Conservation (phyloP, 2,329 filamentous ascomycete genomes). For the Teratosphaeria destructans region DNA sequence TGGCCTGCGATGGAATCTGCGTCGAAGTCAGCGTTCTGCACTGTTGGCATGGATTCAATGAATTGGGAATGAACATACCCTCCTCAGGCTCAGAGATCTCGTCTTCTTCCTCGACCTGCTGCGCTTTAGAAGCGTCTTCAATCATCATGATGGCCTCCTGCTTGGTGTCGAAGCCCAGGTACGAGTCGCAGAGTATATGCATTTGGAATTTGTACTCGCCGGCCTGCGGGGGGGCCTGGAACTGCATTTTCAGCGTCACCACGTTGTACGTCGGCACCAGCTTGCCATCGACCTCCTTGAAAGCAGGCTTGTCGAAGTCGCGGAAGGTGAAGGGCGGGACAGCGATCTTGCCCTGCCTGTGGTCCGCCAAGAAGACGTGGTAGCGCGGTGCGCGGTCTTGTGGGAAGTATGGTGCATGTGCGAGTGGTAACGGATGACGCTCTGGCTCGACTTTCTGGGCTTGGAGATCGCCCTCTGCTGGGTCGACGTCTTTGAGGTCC, state of each 20-base stretch:
- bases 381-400: slow-evolving; percentile 83
- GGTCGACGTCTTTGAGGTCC: slow-evolving; percentile 84
- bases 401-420: slow-evolving; percentile 80
- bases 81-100: slow-evolving; percentile 98
- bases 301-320: slow-evolving; percentile 80
- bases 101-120: slow-evolving; percentile 60
- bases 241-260: slow-evolving; percentile 94
- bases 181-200: slow-evolving; percentile 89
- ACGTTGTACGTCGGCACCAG: slow-evolving; percentile 79
- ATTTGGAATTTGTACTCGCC: slow-evolving; percentile 92
- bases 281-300: slow-evolving; percentile 43
- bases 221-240: slow-evolving; percentile 83
- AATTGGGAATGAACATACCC: slow-evolving; percentile 48
- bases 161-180: slow-evolving; percentile 87
- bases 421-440: slow-evolving; percentile 68
- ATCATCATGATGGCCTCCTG: slow-evolving; percentile 82
- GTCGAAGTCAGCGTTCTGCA: slow-evolving; percentile 7
- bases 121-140: slow-evolving; percentile 78
- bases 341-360: slow-evolving; percentile 88
- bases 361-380: slow-evolving; percentile 91
- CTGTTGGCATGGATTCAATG: not conserved
- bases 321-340: slow-evolving; percentile 95
- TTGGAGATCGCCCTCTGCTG: slow-evolving; percentile 83
- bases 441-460: slow-evolving; percentile 59
- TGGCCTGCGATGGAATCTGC: slow-evolving; percentile 28